A percentile compares a stretch with the other conserved stretches of the same genome.
These are phyloP conservation scores for Rhodotorula sp. DNA, from an alignment of 1,284 basidiomycete species.

Conservation along the genomic window DNA sequence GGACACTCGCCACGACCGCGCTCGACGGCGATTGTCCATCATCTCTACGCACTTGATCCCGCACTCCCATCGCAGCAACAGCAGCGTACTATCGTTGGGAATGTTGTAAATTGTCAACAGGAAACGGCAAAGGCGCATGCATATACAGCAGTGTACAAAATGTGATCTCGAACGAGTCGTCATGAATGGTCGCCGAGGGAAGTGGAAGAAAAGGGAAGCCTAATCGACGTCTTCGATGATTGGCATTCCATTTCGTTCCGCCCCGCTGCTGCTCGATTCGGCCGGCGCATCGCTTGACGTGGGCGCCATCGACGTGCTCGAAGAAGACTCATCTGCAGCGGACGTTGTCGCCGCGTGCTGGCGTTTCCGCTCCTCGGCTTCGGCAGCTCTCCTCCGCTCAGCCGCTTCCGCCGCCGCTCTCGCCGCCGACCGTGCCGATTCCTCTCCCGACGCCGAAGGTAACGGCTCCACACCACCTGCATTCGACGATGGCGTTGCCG, in stretches of 20 bases:
- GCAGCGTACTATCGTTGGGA: no score
- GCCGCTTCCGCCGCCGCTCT: constrained; percentile 25
- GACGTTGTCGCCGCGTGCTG: not conserved
- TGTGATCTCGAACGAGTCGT: not conserved
- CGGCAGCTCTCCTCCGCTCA: constrained; percentile 7
- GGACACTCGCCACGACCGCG: no score
- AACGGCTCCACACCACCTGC: constrained; percentile 1
- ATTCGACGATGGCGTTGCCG: not conserved
- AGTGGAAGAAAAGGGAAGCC: not conserved
- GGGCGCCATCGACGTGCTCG: not conserved
- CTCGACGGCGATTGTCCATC: no score
- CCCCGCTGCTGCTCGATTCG: not conserved
- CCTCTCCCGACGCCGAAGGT: not conserved
- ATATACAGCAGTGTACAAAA: not conserved
- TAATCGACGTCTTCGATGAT: constrained; percentile 28
- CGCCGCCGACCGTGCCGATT: constrained; percentile 3
- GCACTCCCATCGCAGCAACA: no score
- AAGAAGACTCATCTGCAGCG: not conserved
- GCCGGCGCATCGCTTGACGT: not conserved
- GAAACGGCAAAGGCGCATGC: not conserved
- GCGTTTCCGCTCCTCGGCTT: not conserved
- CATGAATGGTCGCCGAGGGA: no score
- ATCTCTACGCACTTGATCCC: no score
- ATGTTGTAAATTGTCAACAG: no score
- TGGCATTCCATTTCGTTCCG: not conserved